phyloP scores from a whole-genome alignment of 306 rosid genomes.

The Carpinus viminea region DNA sequence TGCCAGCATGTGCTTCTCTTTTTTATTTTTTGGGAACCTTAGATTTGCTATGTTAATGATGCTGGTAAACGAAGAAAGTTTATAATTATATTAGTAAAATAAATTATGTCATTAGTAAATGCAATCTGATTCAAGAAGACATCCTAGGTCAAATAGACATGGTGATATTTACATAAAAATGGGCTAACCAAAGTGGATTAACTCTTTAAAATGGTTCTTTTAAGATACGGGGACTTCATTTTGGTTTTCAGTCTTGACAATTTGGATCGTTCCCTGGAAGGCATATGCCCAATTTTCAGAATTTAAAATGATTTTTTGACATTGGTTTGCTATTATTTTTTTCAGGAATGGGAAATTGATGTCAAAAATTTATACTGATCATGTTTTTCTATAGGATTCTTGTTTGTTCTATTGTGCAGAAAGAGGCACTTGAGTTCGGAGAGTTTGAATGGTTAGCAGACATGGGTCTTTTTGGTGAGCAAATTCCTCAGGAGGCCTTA shows the following conservation, averaged over 20 bases:
- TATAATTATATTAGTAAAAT: not conserved
- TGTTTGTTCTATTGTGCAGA: constrained; percentile 42
- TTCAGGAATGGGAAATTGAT: not conserved
- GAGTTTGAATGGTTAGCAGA: constrained; percentile 92
- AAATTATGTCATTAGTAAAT: not conserved
- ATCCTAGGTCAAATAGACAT: not conserved
- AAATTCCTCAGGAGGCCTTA: constrained; percentile 57
- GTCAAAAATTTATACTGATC: not conserved
- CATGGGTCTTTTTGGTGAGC: constrained; percentile 68
- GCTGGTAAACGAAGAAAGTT: not conserved
- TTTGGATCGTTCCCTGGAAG: not conserved
- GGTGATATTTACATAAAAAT: constrained; percentile 3
- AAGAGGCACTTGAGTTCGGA: constrained; percentile 76
- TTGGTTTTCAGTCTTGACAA: not conserved
- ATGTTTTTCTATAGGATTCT: not conserved
- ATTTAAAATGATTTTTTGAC: not conserved
- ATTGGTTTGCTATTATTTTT: not conserved
- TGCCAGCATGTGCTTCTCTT: not conserved
- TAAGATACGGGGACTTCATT: not conserved
- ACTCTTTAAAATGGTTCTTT: not conserved
- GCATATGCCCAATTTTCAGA: not conserved
- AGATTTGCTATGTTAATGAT: not conserved
- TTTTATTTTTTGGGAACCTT: not conserved
- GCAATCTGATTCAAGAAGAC: not conserved
- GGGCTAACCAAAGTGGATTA: not conserved